Evolutionary conservation across 108 stramenopile species (phyloP).

Genomic region (Nitzschia putrida): DNA sequence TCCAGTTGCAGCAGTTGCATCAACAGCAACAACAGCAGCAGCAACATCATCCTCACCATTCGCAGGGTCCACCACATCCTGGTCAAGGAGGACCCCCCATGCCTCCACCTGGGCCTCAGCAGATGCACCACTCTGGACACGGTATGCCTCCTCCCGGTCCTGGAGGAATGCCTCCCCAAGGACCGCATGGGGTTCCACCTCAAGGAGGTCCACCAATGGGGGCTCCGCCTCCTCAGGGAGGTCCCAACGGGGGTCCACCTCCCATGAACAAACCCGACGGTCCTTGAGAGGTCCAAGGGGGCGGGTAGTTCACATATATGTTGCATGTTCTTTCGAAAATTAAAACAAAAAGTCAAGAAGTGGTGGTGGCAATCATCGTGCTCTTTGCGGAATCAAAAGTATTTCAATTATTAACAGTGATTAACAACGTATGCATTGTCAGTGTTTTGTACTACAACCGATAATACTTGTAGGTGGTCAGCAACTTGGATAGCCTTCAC

Average conservation of each 20-base stretch:
- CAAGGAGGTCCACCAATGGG: background rate
- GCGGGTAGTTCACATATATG: too few species aligned
- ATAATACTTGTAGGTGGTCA: too few species aligned
- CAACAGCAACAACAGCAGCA: slow-evolving; percentile 27
- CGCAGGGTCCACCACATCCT: slow-evolving; percentile 4
- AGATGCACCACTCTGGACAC: background rate
- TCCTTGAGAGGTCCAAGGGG: too few species aligned
- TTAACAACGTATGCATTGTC: too few species aligned
- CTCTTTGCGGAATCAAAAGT: too few species aligned
- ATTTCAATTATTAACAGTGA: too few species aligned
- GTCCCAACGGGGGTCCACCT: background rate
- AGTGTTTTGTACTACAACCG: too few species aligned
- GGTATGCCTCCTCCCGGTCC: background rate
- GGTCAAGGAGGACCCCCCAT: slow-evolving; percentile 3
- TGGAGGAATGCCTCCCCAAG: background rate
- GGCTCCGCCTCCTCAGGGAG: background rate
- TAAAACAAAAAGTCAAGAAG: too few species aligned
- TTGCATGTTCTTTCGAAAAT: too few species aligned
- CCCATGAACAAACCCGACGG: too few species aligned
- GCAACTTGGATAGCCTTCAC: too few species aligned
- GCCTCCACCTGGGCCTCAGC: background rate
- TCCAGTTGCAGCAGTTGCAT: slow-evolving; percentile 50
- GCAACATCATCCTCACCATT: slow-evolving; percentile 6
- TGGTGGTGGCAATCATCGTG: too few species aligned
- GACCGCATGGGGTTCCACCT: background rate